phyloP scores from a whole-genome alignment of 495 filamentous ascomycete genomes.

The Lepraria neglecta region DNA sequence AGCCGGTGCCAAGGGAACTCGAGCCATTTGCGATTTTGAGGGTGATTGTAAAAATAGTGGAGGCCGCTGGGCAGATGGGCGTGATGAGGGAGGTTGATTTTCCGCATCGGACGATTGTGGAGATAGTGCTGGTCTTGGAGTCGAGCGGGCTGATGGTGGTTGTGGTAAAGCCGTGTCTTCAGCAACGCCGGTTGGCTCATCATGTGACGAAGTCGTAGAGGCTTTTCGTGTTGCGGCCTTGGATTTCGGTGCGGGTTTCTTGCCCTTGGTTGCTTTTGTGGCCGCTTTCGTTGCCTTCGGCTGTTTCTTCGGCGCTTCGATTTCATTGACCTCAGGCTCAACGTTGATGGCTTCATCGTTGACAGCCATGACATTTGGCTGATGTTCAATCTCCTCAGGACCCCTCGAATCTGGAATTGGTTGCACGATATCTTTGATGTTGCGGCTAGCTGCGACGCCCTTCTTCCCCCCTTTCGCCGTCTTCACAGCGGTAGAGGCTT shows the following conservation, averaged over 20 bases:
- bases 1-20: slow-evolving; percentile 44
- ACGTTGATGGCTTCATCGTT: neutral
- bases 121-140: slow-evolving; percentile 35
- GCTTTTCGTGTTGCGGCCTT: neutral
- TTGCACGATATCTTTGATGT: slow-evolving; percentile 33
- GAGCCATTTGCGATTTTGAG: slow-evolving; percentile 35
- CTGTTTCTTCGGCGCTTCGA: slow-evolving; percentile 25
- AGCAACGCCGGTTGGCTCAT: neutral
- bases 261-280: slow-evolving; percentile 17
- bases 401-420: slow-evolving; percentile 12
- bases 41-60: slow-evolving; percentile 33
- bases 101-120: slow-evolving; percentile 76
- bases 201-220: neutral
- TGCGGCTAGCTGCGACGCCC: slow-evolving; percentile 23
- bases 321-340: neutral
- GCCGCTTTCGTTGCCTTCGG: slow-evolving; percentile 29
- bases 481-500: slow-evolving; percentile 43
- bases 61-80: slow-evolving; percentile 39
- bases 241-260: slow-evolving; percentile 8
- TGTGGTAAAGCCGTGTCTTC: slow-evolving; percentile 1
- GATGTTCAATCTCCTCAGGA: slow-evolving; percentile 4
- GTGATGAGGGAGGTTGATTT: slow-evolving; percentile 65
- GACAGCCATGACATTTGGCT: neutral
- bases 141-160: slow-evolving; percentile 10
- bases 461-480: slow-evolving; percentile 46